Percentiles rank a stretch among this genome's conserved stretches.
These are phyloP conservation scores for Pterulicium gracile DNA, from an alignment of 1,284 basidiomycete species.

Conservation along the genomic window DNA sequence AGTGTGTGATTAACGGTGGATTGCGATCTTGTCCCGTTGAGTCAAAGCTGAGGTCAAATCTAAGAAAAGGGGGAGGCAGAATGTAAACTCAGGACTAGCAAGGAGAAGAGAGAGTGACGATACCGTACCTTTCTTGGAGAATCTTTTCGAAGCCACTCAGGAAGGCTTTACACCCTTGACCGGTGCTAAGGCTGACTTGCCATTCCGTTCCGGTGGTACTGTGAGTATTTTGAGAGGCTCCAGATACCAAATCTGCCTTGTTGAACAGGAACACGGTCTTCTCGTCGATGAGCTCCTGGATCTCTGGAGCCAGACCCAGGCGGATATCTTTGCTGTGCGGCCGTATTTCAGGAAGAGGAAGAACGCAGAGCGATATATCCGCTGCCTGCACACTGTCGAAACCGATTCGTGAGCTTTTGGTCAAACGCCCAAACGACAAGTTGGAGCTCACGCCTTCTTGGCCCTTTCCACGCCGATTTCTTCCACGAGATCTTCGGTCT, in stretches of 20 bases:
- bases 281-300: constrained; percentile 37
- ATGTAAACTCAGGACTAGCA: constrained; percentile 6
- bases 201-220: constrained; percentile 24
- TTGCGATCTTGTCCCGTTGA: constrained; percentile 11
- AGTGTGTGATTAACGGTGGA: constrained; percentile 65
- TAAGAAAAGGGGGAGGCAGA: not conserved
- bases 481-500: constrained; percentile 66
- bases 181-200: constrained; percentile 53
- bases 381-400: constrained; percentile 46
- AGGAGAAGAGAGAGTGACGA: constrained; percentile 2
- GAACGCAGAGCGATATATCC: constrained; percentile 69
- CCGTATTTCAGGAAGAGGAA: constrained; percentile 50
- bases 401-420: constrained; percentile 6
- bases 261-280: constrained; percentile 62
- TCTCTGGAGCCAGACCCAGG: constrained; percentile 14
- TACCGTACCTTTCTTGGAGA: constrained; percentile 44
- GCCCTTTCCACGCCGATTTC: constrained; percentile 76
- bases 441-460: constrained; percentile 41
- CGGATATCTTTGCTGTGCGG: constrained; percentile 8
- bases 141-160: constrained; percentile 41
- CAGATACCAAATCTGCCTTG: constrained; percentile 50
- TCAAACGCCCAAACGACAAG: constrained; percentile 4
- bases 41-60: not conserved
- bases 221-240: not conserved
- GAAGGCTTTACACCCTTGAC: constrained; percentile 46